Evolutionary conservation across 495 filamentous ascomycete species (phyloP).

Genomic region (Trichoderma reesei): DNA sequence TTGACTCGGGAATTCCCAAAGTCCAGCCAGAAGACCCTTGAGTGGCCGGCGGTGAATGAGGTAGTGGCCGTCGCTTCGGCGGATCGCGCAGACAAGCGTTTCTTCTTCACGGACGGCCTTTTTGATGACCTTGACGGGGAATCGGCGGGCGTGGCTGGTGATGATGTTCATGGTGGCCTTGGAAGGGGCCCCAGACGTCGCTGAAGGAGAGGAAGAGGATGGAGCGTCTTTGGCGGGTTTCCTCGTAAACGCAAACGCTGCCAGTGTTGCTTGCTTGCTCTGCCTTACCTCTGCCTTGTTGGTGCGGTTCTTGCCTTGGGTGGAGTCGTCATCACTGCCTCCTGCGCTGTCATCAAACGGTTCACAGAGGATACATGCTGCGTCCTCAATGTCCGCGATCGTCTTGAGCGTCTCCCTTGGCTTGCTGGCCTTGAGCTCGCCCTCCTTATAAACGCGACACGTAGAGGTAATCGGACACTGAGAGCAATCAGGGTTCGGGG

Average conservation of each 20-base stretch:
- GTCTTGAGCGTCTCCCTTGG: not conserved
- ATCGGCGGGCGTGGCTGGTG: conserved; percentile 29
- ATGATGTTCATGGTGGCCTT: conserved; percentile 19
- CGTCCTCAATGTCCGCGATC: conserved; percentile 31
- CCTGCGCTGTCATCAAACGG: conserved; percentile 20
- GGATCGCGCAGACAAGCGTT: conserved; percentile 33
- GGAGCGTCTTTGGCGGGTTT: conserved; percentile 6
- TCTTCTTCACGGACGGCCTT: conserved; percentile 36
- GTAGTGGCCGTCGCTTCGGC: conserved; percentile 25
- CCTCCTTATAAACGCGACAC: conserved; percentile 34
- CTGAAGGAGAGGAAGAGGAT: not conserved
- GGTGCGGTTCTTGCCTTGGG: not conserved
- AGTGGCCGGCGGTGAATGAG: conserved; percentile 32
- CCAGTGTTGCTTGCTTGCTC: conserved; percentile 12
- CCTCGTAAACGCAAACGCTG: conserved; percentile 4
- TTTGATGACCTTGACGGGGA: conserved; percentile 30
- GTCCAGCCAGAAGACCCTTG: conserved; percentile 33
- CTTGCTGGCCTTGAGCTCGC: conserved; percentile 11
- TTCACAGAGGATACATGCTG: conserved; percentile 26
- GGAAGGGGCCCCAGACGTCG: not conserved
- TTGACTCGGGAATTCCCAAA: conserved; percentile 40
- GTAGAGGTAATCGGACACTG: conserved; percentile 31
- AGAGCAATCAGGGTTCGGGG: conserved; percentile 35
- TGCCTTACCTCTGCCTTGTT: not conserved
- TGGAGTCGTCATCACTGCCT: not conserved